Evolutionary conservation across 2,329 filamentous ascomycete genomes (phyloP), one percentile per base, ranked within the genome.

Genomic region (Colletotrichum orbiculare): DNA sequence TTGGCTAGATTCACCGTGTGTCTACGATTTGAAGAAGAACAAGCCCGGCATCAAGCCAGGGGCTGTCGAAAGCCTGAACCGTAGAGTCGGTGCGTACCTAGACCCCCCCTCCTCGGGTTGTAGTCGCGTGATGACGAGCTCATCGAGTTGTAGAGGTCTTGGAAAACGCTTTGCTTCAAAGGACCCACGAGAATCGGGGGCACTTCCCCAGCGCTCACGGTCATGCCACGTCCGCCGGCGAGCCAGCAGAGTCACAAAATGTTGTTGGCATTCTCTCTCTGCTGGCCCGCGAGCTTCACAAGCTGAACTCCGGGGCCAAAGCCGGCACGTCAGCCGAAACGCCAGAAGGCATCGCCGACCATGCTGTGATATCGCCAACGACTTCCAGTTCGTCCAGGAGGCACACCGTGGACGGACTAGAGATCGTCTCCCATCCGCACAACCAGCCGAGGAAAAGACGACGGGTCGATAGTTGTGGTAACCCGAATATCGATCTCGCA

Each of bases 1-100:
- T 56, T 41, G 38, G 54, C 33, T 12, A 71, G 68, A 71, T 34
- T 69, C 69, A n/a, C 67, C 67, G 6, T 72, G 67, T 57, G 68
- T 70, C 8, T 72, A 72, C 46, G 69, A 71, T 43, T 37, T 69
- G 13, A 71, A 69, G 59, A 70, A 69, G 58, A 70, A 68, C 48
- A 71, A 71, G 46, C 71, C 71, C 2, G 71, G 71, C 5, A 64
- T 72, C 41, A 71, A 71, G 49, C 60, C 67, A 8, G 71, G 71
- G 1, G 71, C 70, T 7, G 68, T 72, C 0, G 70, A 68, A 41
- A 68, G 59, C 12, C 47, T 72, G 11, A 70, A 63, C 13, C 65
- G 71, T 7, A 60, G 71, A 52, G 60, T 72, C 13, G 70, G 70
- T 71, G 48, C 33, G 69, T 65, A 47, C 10, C 13, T 8, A 6